phyloP scores from a whole-genome alignment of 495 filamentous ascomycete species.

The Aspergillus olivimuriae region DNA sequence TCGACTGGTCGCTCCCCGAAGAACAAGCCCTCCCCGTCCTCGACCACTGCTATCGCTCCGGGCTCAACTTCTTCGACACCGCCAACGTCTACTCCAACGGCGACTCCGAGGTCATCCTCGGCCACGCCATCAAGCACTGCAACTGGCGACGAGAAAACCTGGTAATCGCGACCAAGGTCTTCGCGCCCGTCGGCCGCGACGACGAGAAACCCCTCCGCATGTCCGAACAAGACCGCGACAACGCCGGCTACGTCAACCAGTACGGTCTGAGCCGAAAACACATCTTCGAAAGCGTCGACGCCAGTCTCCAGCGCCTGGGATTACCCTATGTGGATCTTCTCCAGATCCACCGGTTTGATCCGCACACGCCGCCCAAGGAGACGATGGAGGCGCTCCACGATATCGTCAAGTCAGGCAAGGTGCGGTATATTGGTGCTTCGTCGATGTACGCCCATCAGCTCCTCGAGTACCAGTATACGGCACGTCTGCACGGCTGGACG shows the following conservation, averaged over 20 bases:
- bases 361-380: constrained; percentile 52
- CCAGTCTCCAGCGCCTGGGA: constrained; percentile 56
- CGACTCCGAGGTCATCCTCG: constrained; percentile 25
- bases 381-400: constrained; percentile 72
- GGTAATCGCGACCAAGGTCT: constrained; percentile 71
- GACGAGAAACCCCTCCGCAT: constrained; percentile 15
- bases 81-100: constrained; percentile 43
- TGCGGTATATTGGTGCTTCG: constrained; percentile 63
- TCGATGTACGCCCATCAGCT: constrained; percentile 66
- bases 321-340: constrained; percentile 67
- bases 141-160: constrained; percentile 62
- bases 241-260: constrained; percentile 24
- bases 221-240: constrained; percentile 15
- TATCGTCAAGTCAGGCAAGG: constrained; percentile 56
- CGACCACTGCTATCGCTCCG: constrained; percentile 43
- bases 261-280: constrained; percentile 55
- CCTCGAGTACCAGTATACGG: constrained; percentile 55
- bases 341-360: constrained; percentile 60
- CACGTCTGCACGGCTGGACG: constrained; percentile 61
- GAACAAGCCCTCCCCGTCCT: constrained; percentile 59
- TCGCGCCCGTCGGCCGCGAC: constrained; percentile 19
- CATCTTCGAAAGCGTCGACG: constrained; percentile 67
- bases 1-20: constrained; percentile 57
- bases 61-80: constrained; percentile 57
- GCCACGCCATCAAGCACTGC: constrained; percentile 40